Evolutionary conservation across 345 rosid species (phyloP).

Genomic region (Crucihimalaya himalaica): DNA sequence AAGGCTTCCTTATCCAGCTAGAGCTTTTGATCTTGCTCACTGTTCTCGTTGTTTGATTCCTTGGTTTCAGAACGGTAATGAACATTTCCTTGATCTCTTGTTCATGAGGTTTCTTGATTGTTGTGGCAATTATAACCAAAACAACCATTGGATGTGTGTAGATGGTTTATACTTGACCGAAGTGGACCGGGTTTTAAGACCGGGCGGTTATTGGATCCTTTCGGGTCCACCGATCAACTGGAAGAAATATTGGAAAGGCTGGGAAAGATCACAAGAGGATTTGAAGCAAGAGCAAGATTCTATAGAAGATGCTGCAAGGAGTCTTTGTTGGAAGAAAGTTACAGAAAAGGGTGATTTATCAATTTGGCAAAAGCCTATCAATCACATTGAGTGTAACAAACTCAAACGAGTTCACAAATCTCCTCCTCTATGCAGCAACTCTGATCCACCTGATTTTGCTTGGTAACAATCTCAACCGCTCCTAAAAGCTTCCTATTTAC

Average conservation of each 20-base stretch:
- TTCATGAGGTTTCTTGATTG: constrained; percentile 23
- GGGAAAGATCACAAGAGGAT: constrained; percentile 86
- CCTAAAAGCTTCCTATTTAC: not conserved
- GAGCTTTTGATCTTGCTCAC: constrained; percentile 96
- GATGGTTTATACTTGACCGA: constrained; percentile 85
- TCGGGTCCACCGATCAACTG: constrained; percentile 93
- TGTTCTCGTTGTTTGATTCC: constrained; percentile 98
- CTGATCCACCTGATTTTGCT: constrained; percentile 67
- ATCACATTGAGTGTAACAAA: constrained; percentile 71
- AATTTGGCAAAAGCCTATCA: constrained; percentile 81
- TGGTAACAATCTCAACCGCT: constrained; percentile 52
- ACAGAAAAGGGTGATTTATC: constrained; percentile 69
- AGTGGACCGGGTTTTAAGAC: constrained; percentile 88
- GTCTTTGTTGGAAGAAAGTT: constrained; percentile 93
- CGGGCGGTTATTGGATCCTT: constrained; percentile 94
- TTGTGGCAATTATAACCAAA: constrained; percentile 29
- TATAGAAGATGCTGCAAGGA: constrained; percentile 72
- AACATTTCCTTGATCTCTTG: not conserved
- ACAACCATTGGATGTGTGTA: constrained; percentile 46
- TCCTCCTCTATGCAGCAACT: constrained; percentile 68
- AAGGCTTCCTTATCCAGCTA: constrained; percentile 91
- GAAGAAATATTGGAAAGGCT: constrained; percentile 91
- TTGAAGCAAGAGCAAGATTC: constrained; percentile 85
- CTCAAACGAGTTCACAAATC: constrained; percentile 54
- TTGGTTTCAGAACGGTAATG: constrained; percentile 63